Percentiles rank a stretch among this genome's conserved stretches.
Evolutionary conservation across 2,329 filamentous ascomycete genomes (phyloP).

Genomic region (Cyphellophora attinorum): DNA sequence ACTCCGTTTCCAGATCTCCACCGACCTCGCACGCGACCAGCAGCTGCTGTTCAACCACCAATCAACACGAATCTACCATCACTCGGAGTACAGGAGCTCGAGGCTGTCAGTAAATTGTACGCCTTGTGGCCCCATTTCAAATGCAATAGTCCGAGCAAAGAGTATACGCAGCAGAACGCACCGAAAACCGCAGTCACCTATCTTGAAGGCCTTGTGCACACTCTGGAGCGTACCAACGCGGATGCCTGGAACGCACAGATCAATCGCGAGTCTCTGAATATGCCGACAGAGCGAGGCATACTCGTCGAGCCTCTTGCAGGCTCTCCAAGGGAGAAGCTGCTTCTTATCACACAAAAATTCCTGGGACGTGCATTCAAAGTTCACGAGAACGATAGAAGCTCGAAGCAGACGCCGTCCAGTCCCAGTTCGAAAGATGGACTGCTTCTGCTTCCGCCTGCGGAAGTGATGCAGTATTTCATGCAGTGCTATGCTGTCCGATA

Average conservation of each 20-base stretch:
- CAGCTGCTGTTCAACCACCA: constrained; percentile 14
- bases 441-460: constrained; percentile 55
- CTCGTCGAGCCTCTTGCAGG: constrained; percentile 41
- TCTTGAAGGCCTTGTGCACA: constrained; percentile 42
- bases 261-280: constrained; percentile 29
- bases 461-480: constrained; percentile 59
- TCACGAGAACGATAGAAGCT: constrained; percentile 36
- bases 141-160: constrained; percentile 37
- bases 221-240: constrained; percentile 41
- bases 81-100: constrained; percentile 28
- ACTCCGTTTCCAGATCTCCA: not conserved
- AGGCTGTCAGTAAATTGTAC: constrained; percentile 40
- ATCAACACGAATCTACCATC: constrained; percentile 8
- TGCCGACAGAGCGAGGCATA: constrained; percentile 36
- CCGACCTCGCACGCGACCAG: constrained; percentile 5
- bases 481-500: constrained; percentile 57
- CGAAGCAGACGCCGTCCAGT: constrained; percentile 20
- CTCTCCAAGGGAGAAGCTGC: constrained; percentile 55
- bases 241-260: constrained; percentile 42
- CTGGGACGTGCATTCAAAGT: constrained; percentile 62
- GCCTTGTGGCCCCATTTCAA: constrained; percentile 45
- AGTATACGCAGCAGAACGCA: constrained; percentile 37
- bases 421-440: constrained; percentile 46
- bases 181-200: constrained; percentile 42
- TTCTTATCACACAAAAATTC: constrained; percentile 63